A percentile compares a stretch with the other conserved stretches of the same genome.
Evolutionary conservation across 1,139 yeast genomes (phyloP).

Genomic region (Ogataea hybrid): DNA sequence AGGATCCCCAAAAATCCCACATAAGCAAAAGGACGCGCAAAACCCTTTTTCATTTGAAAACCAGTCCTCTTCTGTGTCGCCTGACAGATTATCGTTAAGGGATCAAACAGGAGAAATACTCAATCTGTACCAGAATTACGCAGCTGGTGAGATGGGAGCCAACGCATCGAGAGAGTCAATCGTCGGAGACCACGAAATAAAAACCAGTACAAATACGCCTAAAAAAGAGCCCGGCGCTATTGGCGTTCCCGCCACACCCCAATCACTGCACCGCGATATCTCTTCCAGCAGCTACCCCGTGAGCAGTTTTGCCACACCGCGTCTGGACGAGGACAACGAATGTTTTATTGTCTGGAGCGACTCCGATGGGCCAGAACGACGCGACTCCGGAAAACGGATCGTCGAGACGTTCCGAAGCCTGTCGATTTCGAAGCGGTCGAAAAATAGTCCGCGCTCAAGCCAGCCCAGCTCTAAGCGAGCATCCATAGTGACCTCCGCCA

Average conservation of each 20-base stretch:
- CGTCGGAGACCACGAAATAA: neutral
- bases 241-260: slow-evolving; percentile 2
- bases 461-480: slow-evolving; percentile 1
- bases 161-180: neutral
- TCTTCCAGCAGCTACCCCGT: neutral
- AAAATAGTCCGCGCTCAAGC: neutral
- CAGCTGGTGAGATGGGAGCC: neutral
- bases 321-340: slow-evolving; percentile 1
- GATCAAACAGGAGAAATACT: neutral
- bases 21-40: neutral
- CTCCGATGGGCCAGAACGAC: neutral
- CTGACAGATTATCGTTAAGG: neutral
- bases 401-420: slow-evolving; percentile 5
- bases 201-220: neutral
- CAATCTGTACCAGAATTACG: neutral
- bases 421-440: slow-evolving; percentile 1
- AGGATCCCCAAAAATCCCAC: neutral
- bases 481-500: neutral
- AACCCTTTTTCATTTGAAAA: neutral
- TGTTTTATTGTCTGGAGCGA: neutral
- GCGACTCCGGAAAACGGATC: neutral
- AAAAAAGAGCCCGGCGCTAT: neutral
- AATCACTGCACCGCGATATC: neutral
- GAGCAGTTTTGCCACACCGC: slow-evolving; percentile 8
- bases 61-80: neutral